Conservation (phyloP, 2,329 filamentous ascomycete genomes). For the Juglanconis oblonga region DNA sequence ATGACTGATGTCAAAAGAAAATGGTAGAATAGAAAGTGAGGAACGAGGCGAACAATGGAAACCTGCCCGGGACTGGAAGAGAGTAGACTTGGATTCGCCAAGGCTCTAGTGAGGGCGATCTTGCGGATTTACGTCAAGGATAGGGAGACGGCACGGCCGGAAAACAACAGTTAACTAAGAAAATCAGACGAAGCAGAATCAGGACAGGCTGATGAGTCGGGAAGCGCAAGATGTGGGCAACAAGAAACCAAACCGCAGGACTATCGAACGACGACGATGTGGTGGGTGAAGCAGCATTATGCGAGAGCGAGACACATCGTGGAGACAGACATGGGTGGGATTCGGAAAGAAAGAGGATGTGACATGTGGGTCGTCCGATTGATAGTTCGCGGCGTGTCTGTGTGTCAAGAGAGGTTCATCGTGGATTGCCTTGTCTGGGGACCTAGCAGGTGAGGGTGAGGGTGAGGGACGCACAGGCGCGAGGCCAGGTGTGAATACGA, state of each 20-base stretch:
- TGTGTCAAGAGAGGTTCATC: slow-evolving; percentile 9
- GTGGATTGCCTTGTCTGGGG: background rate
- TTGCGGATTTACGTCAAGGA: background rate
- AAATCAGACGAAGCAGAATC: background rate
- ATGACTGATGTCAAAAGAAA: slow-evolving; percentile 1
- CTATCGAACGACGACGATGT: slow-evolving; percentile 8
- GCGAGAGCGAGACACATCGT: slow-evolving; percentile 9
- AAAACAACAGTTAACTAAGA: background rate
- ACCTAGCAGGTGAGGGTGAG: background rate
- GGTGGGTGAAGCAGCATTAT: slow-evolving; percentile 5
- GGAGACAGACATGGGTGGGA: background rate
- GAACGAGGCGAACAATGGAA: slow-evolving; percentile 11
- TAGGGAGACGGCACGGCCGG: background rate
- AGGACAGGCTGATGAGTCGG: background rate
- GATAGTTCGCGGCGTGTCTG: slow-evolving; percentile 10
- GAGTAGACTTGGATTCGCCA: slow-evolving; percentile 8
- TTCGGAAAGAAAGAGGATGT: background rate
- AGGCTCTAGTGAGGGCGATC: slow-evolving; percentile 1
- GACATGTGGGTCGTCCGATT: slow-evolving; percentile 13
- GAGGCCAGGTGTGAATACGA: slow-evolving; percentile 3
- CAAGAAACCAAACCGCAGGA: slow-evolving; percentile 3
- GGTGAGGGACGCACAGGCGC: slow-evolving; percentile 3
- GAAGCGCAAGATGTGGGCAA: background rate
- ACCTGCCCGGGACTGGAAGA: slow-evolving; percentile 4
- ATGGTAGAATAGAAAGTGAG: background rate